These are phyloP conservation scores for Begonia peltatifolia DNA, from an alignment of 306 rosid species.

Conservation along the genomic window DNA sequence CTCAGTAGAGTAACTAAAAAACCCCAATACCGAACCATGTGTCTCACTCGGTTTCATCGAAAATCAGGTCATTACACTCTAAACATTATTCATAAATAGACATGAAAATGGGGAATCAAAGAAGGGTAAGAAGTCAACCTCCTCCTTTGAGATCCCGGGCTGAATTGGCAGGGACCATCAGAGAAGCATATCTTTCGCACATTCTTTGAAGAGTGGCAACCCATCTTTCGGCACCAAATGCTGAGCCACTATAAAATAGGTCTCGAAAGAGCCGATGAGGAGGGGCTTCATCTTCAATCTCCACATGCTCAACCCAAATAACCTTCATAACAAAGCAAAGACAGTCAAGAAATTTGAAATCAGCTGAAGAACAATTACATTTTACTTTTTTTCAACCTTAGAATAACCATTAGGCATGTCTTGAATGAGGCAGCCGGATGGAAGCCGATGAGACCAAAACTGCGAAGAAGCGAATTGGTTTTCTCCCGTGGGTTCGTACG, in stretches of 20 bases:
- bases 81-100: too few species aligned
- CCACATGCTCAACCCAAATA: constrained; percentile 88
- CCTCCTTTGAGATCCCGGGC: constrained; percentile 85
- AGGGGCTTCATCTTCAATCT: constrained; percentile 69
- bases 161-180: constrained; percentile 50
- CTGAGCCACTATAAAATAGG: constrained; percentile 50
- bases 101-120: too few species aligned
- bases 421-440: constrained; percentile 84
- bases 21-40: too few species aligned
- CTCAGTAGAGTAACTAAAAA: too few species aligned
- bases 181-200: constrained; percentile 82
- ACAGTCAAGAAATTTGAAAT: not conserved
- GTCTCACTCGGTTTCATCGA: too few species aligned
- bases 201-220: constrained; percentile 63
- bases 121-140: constrained; percentile 1
- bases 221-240: constrained; percentile 86
- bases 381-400: constrained; percentile 34
- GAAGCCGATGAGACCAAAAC: constrained; percentile 46
- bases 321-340: constrained; percentile 24
- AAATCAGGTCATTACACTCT: too few species aligned
- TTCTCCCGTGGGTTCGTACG: constrained; percentile 65
- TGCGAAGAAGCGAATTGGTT: constrained; percentile 42
- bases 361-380: not conserved
- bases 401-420: constrained; percentile 97
- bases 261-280: constrained; percentile 57